Evolutionary conservation across 306 rosid species (phyloP), one percentile per base, ranked within the genome.

Genomic region (Cotoneaster glaucophyllus): DNA sequence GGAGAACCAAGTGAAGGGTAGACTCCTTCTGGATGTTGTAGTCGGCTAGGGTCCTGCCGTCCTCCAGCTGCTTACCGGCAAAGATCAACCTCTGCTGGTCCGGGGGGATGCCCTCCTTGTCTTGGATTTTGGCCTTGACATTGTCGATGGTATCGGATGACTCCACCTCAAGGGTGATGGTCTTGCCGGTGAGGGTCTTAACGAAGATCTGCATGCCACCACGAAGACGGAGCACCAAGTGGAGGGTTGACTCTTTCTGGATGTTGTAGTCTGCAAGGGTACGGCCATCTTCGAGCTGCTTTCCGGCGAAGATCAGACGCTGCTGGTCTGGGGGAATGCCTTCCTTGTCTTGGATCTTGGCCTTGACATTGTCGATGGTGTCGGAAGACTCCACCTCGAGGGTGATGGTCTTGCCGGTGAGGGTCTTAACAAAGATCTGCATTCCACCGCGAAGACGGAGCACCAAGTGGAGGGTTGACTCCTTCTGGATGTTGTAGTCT

Each of bases 11-110:
- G 39, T 90, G 96, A 2, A 90, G 92, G 22, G 96, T 90, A 0
- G 92, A 88, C 2, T 90, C 96, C 83, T 90, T 90, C 57, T 90
- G 96, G 73, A 90, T 90, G 66, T 90, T 90, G 79, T 90, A 90
- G 61, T 90, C 96, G 0, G 96, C 96, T 0, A 90, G 54, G 54
- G 54, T 48, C 19, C 54, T 17, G 19, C 54, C 54, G 0, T 48
- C 54, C 54, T 48, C 54, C 28, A 80, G 65, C 54, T 48, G 54
- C 21, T 48, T 48, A 0, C 54, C 54, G 0, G 54, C 54, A 48
- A 48, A 48, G 8, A 80, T 80, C 6, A 80, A 71, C 18, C 84
- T 54, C 58, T 80, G 83, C 76, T 80, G 83, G 57, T 80, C 83
- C 0, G 83, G 83, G 13, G 83, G 83, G 2, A 90, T 90, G 0